phyloP scores from a whole-genome alignment of 257 asterid genomes.

The Catharanthus roseus region DNA sequence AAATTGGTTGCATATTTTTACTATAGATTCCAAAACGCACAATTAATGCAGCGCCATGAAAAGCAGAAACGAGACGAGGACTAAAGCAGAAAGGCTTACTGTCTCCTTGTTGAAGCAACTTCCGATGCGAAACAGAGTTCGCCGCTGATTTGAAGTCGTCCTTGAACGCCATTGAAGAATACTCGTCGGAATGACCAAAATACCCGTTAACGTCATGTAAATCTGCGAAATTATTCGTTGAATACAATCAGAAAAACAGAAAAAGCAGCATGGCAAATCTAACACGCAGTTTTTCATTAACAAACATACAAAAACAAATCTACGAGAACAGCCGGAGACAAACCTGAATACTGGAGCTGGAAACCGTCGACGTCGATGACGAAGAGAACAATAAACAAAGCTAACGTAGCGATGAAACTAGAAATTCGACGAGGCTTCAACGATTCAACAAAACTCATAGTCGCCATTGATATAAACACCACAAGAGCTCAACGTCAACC shows the following conservation, averaged over 20 bases:
- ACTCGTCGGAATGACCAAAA: conserved; percentile 6
- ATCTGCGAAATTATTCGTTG: not conserved
- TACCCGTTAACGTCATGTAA: not conserved
- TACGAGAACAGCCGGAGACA: not conserved
- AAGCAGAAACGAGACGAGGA: conserved; percentile 2
- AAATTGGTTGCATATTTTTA: not conserved
- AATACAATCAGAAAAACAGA: not conserved
- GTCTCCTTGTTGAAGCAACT: conserved; percentile 5
- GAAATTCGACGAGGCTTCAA: conserved; percentile 7
- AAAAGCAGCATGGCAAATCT: not conserved
- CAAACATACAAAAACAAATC: not conserved
- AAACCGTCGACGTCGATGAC: not conserved
- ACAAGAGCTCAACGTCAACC: not conserved
- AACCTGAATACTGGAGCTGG: conserved; percentile 2
- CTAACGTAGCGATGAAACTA: not conserved
- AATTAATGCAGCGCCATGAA: conserved; percentile 2
- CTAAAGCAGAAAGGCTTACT: not conserved
- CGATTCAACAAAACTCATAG: conserved; percentile 4
- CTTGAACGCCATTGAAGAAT: conserved; percentile 4
- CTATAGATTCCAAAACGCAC: not conserved
- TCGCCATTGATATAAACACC: conserved; percentile 1
- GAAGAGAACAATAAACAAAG: conserved; percentile 10
- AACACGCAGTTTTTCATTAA: not conserved
- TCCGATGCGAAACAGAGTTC: conserved; percentile 13
- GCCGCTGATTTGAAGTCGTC: not conserved